Evolutionary conservation across 208 protist species (phyloP).

Genomic region (Leishmania guyanensis): DNA sequence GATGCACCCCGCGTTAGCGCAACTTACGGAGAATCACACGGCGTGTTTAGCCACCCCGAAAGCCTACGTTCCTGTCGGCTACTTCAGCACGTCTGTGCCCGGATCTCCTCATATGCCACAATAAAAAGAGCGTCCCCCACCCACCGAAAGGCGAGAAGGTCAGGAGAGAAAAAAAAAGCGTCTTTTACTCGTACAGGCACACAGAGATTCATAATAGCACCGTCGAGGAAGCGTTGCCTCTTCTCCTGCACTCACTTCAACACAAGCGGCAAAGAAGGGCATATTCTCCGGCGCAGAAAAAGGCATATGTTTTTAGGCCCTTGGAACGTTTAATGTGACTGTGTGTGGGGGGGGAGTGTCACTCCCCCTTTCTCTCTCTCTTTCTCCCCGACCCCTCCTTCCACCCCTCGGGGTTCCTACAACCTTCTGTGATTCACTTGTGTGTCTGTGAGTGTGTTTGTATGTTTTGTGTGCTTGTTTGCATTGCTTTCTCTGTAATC

Average conservation of each 20-base stretch:
- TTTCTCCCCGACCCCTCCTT: neutral
- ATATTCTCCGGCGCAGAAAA: neutral
- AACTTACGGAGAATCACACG: neutral
- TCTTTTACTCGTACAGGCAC: neutral
- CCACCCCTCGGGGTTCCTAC: neutral
- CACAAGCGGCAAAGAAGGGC: neutral
- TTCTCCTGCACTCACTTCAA: neutral
- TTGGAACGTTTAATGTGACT: neutral
- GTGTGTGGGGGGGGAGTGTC: neutral
- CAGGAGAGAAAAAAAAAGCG: neutral
- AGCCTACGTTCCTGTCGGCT: slow-evolving; percentile 2
- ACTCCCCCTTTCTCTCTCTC: neutral
- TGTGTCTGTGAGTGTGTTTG: slow-evolving; percentile 9
- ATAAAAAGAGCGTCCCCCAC: neutral
- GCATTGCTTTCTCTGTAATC: slow-evolving; percentile 14
- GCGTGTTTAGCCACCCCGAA: neutral
- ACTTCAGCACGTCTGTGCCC: neutral
- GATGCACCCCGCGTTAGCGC: neutral
- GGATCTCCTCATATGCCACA: neutral
- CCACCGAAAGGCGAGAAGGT: neutral
- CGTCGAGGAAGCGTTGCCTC: neutral
- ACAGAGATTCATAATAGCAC: neutral
- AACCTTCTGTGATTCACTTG: slow-evolving; percentile 1
- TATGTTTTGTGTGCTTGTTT: slow-evolving; percentile 10
- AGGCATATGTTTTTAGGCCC: neutral